Conservation (phyloP, 169 alveolate genomes). For the Plasmodium berghei region DNA sequence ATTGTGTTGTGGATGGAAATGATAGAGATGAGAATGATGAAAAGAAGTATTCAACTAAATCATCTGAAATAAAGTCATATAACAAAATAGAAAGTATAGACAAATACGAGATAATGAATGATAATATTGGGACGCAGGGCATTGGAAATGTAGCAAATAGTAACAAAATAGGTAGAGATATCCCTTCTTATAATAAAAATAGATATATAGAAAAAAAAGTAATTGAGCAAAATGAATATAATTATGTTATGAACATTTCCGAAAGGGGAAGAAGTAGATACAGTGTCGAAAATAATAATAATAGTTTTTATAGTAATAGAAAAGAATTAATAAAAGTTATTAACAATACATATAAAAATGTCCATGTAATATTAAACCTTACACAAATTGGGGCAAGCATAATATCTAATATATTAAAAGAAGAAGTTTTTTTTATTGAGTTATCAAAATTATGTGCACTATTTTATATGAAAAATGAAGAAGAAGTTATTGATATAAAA, state of each 20-base stretch:
- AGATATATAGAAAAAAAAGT: conserved; percentile 10
- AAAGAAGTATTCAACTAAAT: conserved; percentile 4
- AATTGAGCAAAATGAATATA: conserved; percentile 6
- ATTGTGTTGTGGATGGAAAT: neutral
- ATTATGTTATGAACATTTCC: neutral
- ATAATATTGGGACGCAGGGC: neutral
- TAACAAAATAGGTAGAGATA: neutral
- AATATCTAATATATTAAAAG: conserved; percentile 85
- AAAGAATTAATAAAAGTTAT: conserved; percentile 41
- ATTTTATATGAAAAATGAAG: conserved; percentile 85
- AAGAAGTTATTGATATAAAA: conserved; percentile 85
- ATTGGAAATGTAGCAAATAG: neutral
- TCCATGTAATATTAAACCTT: conserved; percentile 78
- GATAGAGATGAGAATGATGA: neutral
- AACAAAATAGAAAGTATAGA: conserved; percentile 13
- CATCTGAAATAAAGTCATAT: conserved; percentile 14
- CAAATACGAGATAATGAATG: conserved; percentile 6
- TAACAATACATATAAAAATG: conserved; percentile 63
- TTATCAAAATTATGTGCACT: conserved; percentile 83
- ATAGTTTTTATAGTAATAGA: neutral
- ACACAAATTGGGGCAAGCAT: conserved; percentile 87
- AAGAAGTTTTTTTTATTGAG: conserved; percentile 89
- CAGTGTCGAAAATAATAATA: neutral
- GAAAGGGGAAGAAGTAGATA: conserved; percentile 7
- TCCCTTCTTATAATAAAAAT: neutral